Percentiles rank a stretch among this genome's conserved stretches.
Conservation (phyloP, 768 basidiomycete species). For the Inosperma sp. region DNA sequence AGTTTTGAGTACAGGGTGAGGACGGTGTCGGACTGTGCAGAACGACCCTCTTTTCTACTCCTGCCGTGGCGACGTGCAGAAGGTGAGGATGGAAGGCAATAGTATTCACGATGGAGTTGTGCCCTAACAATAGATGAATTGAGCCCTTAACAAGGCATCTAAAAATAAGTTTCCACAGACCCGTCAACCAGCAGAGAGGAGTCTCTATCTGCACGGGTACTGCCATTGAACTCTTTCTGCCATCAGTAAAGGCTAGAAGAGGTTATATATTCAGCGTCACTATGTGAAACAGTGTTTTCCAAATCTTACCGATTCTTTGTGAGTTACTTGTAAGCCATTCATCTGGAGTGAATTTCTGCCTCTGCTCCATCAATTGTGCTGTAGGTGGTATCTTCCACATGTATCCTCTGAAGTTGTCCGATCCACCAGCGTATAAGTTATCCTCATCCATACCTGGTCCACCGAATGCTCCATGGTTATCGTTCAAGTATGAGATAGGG, state of each 20-base stretch:
- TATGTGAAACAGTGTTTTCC: not conserved
- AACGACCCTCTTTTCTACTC: conserved; percentile 65
- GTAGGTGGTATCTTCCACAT: conserved; percentile 69
- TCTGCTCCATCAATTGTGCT: conserved; percentile 37
- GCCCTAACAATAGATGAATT: conserved; percentile 42
- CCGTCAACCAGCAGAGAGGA: conserved; percentile 57
- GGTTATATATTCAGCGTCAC: not conserved
- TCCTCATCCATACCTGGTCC: conserved; percentile 50
- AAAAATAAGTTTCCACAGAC: conserved; percentile 27
- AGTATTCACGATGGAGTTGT: conserved; percentile 74
- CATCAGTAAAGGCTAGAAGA: conserved; percentile 29
- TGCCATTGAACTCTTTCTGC: conserved; percentile 36
- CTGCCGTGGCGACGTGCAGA: conserved; percentile 62
- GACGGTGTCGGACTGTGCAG: conserved; percentile 62
- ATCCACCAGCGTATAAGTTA: conserved; percentile 66
- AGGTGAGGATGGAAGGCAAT: conserved; percentile 67
- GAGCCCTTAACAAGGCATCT: not conserved
- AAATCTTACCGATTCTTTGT: conserved; percentile 36
- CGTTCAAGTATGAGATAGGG: too few relatives aligned
- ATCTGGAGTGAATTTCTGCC: conserved; percentile 41
- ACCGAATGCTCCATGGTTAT: conserved; percentile 78
- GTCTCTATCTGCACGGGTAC: conserved; percentile 60
- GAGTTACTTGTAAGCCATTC: conserved; percentile 42
- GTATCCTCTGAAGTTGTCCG: conserved; percentile 78
- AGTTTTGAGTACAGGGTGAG: conserved; percentile 48